Evolutionary conservation across 2,329 filamentous ascomycete species (phyloP).

Genomic region (Passalora sequoiae): DNA sequence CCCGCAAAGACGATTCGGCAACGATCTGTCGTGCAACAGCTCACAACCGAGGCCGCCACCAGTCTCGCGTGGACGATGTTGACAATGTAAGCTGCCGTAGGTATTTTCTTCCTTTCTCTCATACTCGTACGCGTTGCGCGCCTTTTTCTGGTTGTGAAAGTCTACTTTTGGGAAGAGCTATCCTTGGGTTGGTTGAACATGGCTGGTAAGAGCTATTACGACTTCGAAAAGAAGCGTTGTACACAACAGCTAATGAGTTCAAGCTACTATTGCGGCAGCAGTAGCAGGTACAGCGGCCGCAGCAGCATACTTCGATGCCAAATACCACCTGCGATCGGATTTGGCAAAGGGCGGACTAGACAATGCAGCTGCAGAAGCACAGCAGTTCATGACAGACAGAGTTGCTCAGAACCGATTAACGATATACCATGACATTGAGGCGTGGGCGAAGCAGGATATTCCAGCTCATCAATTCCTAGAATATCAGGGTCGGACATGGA

Average conservation of each 20-base stretch:
- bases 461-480: slow-evolving; percentile 26
- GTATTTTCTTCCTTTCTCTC: neutral
- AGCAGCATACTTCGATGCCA: slow-evolving; percentile 61
- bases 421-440: slow-evolving; percentile 26
- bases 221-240: neutral
- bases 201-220: neutral
- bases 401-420: slow-evolving; percentile 18
- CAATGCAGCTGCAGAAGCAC: slow-evolving; percentile 21
- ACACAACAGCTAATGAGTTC: neutral
- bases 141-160: neutral
- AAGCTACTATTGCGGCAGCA: slow-evolving; percentile 22
- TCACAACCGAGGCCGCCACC: neutral
- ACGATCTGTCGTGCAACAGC: neutral
- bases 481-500: slow-evolving; percentile 48
- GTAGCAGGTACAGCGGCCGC: slow-evolving; percentile 26
- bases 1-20: neutral
- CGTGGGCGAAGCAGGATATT: slow-evolving; percentile 22
- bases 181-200: neutral
- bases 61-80: neutral
- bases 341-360: slow-evolving; percentile 32
- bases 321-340: slow-evolving; percentile 63
- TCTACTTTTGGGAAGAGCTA: neutral
- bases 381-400: slow-evolving; percentile 22
- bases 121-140: neutral
- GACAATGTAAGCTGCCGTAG: neutral